These are phyloP conservation scores for Globisporangium radiosum DNA, from an alignment of 352 stramenopile species.

Conservation along the genomic window DNA sequence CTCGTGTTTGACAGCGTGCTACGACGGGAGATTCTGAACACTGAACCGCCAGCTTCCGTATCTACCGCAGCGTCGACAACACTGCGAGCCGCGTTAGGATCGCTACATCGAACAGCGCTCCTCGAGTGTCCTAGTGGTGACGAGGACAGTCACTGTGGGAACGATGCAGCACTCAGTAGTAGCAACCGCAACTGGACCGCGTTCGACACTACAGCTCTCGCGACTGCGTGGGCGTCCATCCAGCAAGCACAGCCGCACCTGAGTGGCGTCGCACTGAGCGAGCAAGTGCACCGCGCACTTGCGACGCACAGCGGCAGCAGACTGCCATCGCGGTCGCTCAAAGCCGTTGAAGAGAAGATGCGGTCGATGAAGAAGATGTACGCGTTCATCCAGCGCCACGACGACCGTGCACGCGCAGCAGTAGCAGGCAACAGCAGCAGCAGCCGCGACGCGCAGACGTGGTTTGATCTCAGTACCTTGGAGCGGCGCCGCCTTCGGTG, in stretches of 20 bases:
- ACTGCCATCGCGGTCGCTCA: slow-evolving; percentile 33
- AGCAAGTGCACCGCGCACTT: slow-evolving; percentile 50
- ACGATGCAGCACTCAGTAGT: neutral
- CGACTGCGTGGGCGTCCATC: slow-evolving; percentile 39
- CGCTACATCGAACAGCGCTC: neutral
- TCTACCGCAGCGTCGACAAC: neutral
- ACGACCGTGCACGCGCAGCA: slow-evolving; percentile 12
- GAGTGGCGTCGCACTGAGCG: slow-evolving; percentile 34
- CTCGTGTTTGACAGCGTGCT: slow-evolving; percentile 48
- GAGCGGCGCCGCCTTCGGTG: slow-evolving; percentile 40
- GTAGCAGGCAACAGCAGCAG: neutral
- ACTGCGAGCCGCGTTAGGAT: too few species aligned
- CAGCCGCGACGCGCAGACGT: slow-evolving; percentile 19
- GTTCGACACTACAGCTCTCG: slow-evolving; percentile 11
- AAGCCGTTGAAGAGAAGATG: slow-evolving; percentile 70
- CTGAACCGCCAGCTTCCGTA: too few species aligned
- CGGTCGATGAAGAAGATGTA: slow-evolving; percentile 78
- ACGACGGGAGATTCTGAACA: slow-evolving; percentile 13
- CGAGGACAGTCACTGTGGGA: neutral
- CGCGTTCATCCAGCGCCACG: slow-evolving; percentile 46
- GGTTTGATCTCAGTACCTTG: slow-evolving; percentile 53
- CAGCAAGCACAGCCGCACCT: slow-evolving; percentile 23
- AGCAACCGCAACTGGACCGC: slow-evolving; percentile 9
- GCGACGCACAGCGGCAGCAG: slow-evolving; percentile 34
- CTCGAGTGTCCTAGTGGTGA: neutral